These are phyloP conservation scores for Neurospora sp. DNA, from an alignment of 2,329 filamentous ascomycete species.

Conservation along the genomic window DNA sequence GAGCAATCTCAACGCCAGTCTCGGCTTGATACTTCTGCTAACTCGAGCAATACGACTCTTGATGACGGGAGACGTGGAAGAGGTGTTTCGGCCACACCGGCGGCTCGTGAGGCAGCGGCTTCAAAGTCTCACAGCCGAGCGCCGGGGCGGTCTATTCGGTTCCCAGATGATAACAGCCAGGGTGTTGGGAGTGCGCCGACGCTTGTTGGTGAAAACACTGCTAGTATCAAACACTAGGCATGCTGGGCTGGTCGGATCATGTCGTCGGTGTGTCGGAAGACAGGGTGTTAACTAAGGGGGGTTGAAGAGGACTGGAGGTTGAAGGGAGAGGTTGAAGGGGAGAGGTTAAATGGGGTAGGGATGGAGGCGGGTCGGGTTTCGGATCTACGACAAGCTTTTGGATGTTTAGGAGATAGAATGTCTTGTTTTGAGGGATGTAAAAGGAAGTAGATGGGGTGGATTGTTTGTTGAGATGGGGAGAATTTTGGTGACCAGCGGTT, in stretches of 20 bases:
- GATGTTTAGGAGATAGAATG: background rate
- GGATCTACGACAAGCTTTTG: background rate
- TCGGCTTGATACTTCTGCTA: background rate
- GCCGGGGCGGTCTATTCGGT: background rate
- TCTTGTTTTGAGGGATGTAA: background rate
- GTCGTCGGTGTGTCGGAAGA: background rate
- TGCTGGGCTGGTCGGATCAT: background rate
- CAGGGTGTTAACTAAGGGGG: background rate
- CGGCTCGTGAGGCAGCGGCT: background rate
- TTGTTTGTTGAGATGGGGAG: background rate
- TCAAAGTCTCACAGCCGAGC: background rate
- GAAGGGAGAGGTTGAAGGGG: slow-evolving; percentile 5
- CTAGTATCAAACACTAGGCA: background rate
- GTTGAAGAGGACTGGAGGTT: slow-evolving; percentile 17
- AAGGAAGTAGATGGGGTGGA: background rate
- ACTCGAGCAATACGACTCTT: background rate
- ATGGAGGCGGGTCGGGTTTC: background rate
- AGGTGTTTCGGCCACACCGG: background rate
- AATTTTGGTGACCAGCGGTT: background rate
- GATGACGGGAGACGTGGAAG: background rate
- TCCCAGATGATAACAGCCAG: background rate
- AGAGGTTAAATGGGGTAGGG: background rate
- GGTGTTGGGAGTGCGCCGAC: background rate
- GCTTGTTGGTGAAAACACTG: background rate
- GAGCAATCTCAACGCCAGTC: background rate